Evolutionary conservation across 164 flowering plant genomes (phyloP).

Genomic region (Stephania japonica): DNA sequence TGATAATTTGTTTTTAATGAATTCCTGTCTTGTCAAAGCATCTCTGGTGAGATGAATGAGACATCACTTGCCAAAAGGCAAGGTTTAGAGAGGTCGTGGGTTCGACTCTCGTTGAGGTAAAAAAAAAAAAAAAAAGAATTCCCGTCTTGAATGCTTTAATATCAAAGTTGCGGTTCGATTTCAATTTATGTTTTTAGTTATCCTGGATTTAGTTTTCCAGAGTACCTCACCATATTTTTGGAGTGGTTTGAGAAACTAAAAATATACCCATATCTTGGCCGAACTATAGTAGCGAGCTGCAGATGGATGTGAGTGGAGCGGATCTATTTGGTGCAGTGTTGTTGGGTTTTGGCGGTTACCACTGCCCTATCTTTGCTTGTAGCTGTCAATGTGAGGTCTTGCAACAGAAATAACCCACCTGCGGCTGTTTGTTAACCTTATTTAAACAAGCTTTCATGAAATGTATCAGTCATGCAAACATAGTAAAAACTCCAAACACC

Average conservation of each 20-base stretch:
- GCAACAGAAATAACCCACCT: background rate
- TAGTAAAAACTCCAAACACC: too few relatives aligned
- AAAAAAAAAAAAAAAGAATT: too few relatives aligned
- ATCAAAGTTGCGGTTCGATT: background rate
- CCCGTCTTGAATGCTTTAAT: background rate
- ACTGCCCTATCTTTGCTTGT: background rate
- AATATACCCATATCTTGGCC: background rate
- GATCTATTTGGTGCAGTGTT: background rate
- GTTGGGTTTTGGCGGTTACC: background rate
- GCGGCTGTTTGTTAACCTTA: background rate
- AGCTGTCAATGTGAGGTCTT: background rate
- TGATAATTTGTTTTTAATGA: conserved; percentile 15
- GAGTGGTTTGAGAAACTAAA: background rate
- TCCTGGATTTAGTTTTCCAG: background rate
- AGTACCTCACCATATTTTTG: background rate
- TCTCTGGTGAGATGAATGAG: too few relatives aligned
- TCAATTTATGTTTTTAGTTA: background rate
- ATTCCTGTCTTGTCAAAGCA: too few relatives aligned
- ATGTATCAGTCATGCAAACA: background rate
- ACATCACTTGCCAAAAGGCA: too few relatives aligned
- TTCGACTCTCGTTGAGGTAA: too few relatives aligned
- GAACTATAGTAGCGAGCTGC: background rate
- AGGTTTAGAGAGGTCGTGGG: too few relatives aligned
- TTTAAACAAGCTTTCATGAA: background rate
- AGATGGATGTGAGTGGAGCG: background rate